A percentile compares a stretch with the other conserved stretches of the same genome.
phyloP scores from a whole-genome alignment of 2,329 filamentous ascomycete genomes.

The Colletotrichum sp. region DNA sequence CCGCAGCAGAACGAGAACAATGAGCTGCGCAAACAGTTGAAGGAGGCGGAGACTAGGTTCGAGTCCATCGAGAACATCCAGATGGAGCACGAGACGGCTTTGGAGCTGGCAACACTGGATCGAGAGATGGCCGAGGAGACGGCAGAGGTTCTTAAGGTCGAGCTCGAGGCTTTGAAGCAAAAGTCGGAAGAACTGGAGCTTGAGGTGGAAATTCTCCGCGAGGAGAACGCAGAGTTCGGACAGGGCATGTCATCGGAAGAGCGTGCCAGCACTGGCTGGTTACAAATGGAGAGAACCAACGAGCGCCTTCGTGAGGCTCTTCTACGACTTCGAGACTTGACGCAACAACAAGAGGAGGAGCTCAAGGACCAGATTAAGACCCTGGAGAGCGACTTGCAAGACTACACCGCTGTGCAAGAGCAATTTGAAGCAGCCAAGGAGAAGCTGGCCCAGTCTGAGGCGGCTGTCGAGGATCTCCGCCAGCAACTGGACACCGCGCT shows the following conservation, averaged over 20 bases:
- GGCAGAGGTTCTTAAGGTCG: slow-evolving; percentile 79
- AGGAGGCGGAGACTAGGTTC: slow-evolving; percentile 74
- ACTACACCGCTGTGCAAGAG: slow-evolving; percentile 69
- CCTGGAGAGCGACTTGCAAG: slow-evolving; percentile 75
- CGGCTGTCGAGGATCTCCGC: slow-evolving; percentile 81
- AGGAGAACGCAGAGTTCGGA: slow-evolving; percentile 85
- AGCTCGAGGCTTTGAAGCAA: slow-evolving; percentile 77
- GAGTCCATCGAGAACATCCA: slow-evolving; percentile 75
- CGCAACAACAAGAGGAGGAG: slow-evolving; percentile 83
- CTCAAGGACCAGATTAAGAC: slow-evolving; percentile 76
- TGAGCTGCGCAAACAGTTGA: slow-evolving; percentile 78
- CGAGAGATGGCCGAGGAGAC: slow-evolving; percentile 96
- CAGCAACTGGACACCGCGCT: slow-evolving; percentile 90
- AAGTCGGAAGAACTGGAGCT: slow-evolving; percentile 85
- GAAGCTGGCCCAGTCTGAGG: slow-evolving; percentile 74
- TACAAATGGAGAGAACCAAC: slow-evolving; percentile 91
- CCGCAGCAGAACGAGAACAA: slow-evolving; percentile 80
- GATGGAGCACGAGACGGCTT: slow-evolving; percentile 81
- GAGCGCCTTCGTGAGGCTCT: slow-evolving; percentile 87
- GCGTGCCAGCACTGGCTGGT: slow-evolving; percentile 82
- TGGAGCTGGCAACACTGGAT: slow-evolving; percentile 89
- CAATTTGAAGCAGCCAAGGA: slow-evolving; percentile 75
- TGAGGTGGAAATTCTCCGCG: slow-evolving; percentile 84
- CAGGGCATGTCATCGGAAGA: slow-evolving; percentile 90
- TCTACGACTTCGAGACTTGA: slow-evolving; percentile 83